These are phyloP conservation scores for Saccharomycopsis hybrid DNA, from an alignment of 1,139 yeast genomes.

Conservation along the genomic window DNA sequence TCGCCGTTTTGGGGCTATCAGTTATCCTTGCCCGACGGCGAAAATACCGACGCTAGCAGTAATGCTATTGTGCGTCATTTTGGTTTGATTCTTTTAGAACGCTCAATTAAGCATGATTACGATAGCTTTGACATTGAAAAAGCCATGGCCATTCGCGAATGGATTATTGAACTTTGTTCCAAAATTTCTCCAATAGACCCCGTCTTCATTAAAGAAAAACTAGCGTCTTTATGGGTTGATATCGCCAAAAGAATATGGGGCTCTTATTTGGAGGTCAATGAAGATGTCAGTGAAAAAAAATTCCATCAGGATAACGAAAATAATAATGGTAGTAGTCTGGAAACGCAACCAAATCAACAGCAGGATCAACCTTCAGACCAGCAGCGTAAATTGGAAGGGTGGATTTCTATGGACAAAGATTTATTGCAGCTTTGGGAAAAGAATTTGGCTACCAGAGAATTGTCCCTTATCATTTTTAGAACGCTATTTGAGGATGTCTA, in stretches of 20 bases:
- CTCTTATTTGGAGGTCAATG: constrained; percentile 34
- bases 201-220: constrained; percentile 81
- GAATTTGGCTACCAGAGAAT: constrained; percentile 58
- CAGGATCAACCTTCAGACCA: background rate
- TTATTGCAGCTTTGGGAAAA: constrained; percentile 69
- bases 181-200: constrained; percentile 65
- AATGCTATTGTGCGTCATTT: constrained; percentile 79
- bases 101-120: constrained; percentile 55
- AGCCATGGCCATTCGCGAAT: constrained; percentile 62
- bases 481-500: constrained; percentile 94
- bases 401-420: constrained; percentile 83
- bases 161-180: constrained; percentile 75
- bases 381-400: constrained; percentile 57
- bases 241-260: constrained; percentile 96
- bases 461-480: constrained; percentile 70
- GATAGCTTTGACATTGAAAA: constrained; percentile 55
- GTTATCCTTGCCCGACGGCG: constrained; percentile 59
- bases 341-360: background rate
- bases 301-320: background rate
- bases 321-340: constrained; percentile 3
- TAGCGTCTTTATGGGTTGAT: constrained; percentile 88
- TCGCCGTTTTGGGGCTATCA: constrained; percentile 94
- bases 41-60: constrained; percentile 53
- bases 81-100: constrained; percentile 75
- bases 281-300: background rate